These are phyloP conservation scores for Pseudocercospora macadamiae DNA, from an alignment of 2,329 filamentous ascomycete genomes.

Conservation along the genomic window DNA sequence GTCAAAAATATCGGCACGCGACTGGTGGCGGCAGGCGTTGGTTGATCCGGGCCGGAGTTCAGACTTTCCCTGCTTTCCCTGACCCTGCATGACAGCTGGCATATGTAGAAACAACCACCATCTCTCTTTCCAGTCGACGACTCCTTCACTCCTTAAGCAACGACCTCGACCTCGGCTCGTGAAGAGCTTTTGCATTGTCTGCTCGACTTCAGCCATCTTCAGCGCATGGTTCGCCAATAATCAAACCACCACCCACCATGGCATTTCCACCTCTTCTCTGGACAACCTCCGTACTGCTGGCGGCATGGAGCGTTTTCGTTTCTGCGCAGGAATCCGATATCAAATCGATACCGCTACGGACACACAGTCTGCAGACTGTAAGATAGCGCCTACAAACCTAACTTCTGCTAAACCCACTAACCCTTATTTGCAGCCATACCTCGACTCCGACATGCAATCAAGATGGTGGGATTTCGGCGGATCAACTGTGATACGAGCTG, in stretches of 20 bases:
- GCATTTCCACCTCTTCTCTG: conserved; percentile 24
- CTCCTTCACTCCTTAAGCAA: too few relatives aligned
- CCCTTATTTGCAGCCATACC: conserved; percentile 70
- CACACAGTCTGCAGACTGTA: conserved; percentile 39
- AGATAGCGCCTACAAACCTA: not conserved
- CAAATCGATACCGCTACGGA: conserved; percentile 40
- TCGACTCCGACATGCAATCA: conserved; percentile 97
- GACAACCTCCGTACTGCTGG: conserved; percentile 36
- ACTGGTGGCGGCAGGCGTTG: too few relatives aligned
- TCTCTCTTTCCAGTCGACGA: too few relatives aligned
- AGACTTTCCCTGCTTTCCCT: not conserved
- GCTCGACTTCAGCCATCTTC: too few relatives aligned
- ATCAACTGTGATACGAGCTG: conserved; percentile 79
- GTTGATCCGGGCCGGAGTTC: too few relatives aligned
- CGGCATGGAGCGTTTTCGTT: conserved; percentile 34
- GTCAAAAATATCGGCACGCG: not conserved
- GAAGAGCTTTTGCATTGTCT: too few relatives aligned
- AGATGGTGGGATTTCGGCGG: conserved; percentile 99
- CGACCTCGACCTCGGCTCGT: too few relatives aligned
- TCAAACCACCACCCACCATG: conserved; percentile 20
- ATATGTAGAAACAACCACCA: not conserved
- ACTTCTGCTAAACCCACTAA: not conserved
- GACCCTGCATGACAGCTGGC: not conserved
- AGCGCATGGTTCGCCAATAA: conserved; percentile 11
- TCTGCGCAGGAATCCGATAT: conserved; percentile 37